Base-by-base conservation (phyloP, 2,329 filamentous ascomycete species). In the Fusarium fujikuroi region DNA sequence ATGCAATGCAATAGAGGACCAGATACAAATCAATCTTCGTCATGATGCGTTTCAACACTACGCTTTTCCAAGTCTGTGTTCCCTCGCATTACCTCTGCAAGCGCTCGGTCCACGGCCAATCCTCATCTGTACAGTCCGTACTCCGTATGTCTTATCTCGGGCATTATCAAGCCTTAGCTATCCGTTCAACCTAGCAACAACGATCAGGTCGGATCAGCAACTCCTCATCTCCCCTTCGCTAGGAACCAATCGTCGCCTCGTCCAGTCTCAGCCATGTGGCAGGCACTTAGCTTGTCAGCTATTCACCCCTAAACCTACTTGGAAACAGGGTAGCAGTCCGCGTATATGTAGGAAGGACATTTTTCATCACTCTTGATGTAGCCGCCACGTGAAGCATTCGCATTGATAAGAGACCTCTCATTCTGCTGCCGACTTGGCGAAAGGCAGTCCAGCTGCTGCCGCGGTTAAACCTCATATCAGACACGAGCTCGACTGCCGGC, bases 331-430 rank as follows among this genome's bases (percentile, higher is more conserved):
- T 60, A 60, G 49, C 60, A 66, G 42, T 46, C 28, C 53, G 43
- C 63, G 23, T 47, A 34, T 43, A 42, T 47, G 32, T 44, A 28
- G 25, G 30, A 37, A 23, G 12, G 34, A 32, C n/a, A 59, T 25
- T 39, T 65, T 62, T 30, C n/a, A 61, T 59, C 39, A 34, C 28
- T 44, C 58, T 44, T 58, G 47, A 32, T 42, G 36, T 28, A 47
- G 49, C 49, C 36, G 49, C 47, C 36, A 46, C 30, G 42, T 37
- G 39, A 56, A 58, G 62, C 25, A 39, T 52, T 60, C 37, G 23
- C 42, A 68, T 63, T 70, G 72, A 75, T 74, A 74, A 74, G 72
- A 61, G 49, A 60, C 53, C 47, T 60, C 34, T 42, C 49, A 52
- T 63, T 69, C 68, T 60, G 60, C 46, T 74, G 57, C 39, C 71